These are phyloP conservation scores for Paramicrosporidium saccamoebae DNA, from an alignment of 371 early-diverging fungal species.

Conservation along the genomic window DNA sequence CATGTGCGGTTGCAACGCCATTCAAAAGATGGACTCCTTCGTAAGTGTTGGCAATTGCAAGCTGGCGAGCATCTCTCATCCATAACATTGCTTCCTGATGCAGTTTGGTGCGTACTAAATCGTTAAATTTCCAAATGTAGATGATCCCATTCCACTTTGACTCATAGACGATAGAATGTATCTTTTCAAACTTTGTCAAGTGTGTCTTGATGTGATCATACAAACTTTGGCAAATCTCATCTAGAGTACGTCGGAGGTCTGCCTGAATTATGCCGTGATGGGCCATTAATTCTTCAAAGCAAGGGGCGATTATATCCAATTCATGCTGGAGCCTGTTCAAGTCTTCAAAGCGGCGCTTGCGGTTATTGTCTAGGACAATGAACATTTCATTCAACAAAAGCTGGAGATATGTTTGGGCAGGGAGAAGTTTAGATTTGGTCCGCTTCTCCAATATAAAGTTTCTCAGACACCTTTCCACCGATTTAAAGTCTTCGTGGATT, in stretches of 20 bases:
- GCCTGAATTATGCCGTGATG: slow-evolving; percentile 8
- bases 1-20: too few relatives aligned
- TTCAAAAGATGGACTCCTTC: too few relatives aligned
- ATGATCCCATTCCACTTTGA: too few relatives aligned
- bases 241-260: slow-evolving; percentile 6
- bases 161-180: too few relatives aligned
- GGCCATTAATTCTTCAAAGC: slow-evolving; percentile 9
- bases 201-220: too few relatives aligned
- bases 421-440: slow-evolving; percentile 60
- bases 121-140: too few relatives aligned
- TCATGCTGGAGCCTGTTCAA: slow-evolving; percentile 1
- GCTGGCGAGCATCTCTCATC: too few relatives aligned
- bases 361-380: slow-evolving; percentile 14
- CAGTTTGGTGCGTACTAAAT: too few relatives aligned
- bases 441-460: slow-evolving; percentile 78
- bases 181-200: too few relatives aligned
- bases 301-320: slow-evolving; percentile 1
- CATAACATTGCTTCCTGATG: too few relatives aligned
- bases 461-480: slow-evolving; percentile 47
- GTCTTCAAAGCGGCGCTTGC: slow-evolving; percentile 8
- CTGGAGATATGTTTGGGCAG: slow-evolving; percentile 56
- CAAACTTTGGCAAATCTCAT: neutral
- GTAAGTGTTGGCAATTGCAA: too few relatives aligned
- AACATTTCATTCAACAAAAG: slow-evolving; percentile 34
- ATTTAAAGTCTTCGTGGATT: slow-evolving; percentile 24